phyloP scores from a whole-genome alignment of 441 rosid genomes.

The Syzygium syzygioides region DNA sequence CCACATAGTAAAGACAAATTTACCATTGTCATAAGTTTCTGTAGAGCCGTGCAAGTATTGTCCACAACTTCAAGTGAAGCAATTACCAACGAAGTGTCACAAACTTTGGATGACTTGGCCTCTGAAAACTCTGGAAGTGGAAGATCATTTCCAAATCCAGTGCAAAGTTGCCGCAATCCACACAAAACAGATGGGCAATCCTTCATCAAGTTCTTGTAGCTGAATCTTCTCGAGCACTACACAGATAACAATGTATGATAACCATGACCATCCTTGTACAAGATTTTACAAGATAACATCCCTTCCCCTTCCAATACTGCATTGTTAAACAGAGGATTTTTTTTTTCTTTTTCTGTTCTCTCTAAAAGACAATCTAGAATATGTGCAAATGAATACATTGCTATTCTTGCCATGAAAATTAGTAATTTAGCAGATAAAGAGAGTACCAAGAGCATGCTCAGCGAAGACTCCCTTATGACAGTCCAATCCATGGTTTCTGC shows the following conservation, averaged over 20 bases:
- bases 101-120: conserved; percentile 20
- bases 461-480: conserved; percentile 53
- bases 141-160: conserved; percentile 4
- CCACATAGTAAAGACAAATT: background rate
- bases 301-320: background rate
- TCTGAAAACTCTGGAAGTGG: conserved; percentile 6
- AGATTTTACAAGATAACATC: background rate
- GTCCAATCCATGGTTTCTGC: conserved; percentile 81
- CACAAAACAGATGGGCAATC: conserved; percentile 55
- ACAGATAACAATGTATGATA: conserved; percentile 8
- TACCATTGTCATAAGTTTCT: conserved; percentile 59
- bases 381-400: background rate
- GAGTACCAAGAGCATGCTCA: conserved; percentile 70
- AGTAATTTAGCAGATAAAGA: background rate
- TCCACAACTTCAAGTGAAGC: conserved; percentile 45
- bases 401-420: background rate
- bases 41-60: conserved; percentile 38
- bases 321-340: background rate
- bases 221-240: conserved; percentile 75
- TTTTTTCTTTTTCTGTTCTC: background rate
- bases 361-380: background rate
- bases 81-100: conserved; percentile 17
- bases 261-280: background rate
- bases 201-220: conserved; percentile 54
- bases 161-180: conserved; percentile 28